A percentile compares a stretch with the other conserved stretches of the same genome.
phyloP scores from a whole-genome alignment of 1,139 yeast species.

The Pichia sp. region DNA sequence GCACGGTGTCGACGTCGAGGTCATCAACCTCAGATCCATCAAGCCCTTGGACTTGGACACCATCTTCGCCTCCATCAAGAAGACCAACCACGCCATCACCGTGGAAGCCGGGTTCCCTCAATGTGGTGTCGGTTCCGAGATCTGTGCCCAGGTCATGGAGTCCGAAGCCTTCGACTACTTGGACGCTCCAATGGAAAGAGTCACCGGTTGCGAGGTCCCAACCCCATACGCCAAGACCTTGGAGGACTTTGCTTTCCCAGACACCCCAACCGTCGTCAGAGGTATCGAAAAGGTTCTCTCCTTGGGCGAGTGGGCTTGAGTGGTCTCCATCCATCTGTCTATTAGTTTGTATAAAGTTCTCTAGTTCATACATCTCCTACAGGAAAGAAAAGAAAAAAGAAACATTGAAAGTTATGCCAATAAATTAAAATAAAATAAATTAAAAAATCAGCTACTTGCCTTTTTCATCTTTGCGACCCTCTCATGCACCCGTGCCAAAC shows the following conservation, averaged over 20 bases:
- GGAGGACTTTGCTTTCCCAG: constrained; percentile 99
- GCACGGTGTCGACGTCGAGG: constrained; percentile 88
- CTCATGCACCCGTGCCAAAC: constrained; percentile 64
- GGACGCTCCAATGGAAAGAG: constrained; percentile 98
- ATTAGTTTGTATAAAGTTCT: neutral
- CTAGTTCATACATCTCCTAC: neutral
- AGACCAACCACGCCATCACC: constrained; percentile 93
- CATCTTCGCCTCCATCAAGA: constrained; percentile 83
- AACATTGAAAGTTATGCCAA: neutral
- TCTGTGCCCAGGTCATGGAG: constrained; percentile 97
- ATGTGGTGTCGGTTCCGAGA: constrained; percentile 97
- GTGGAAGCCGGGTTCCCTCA: constrained; percentile 99
- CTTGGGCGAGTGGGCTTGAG: constrained; percentile 40
- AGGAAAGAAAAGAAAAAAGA: neutral
- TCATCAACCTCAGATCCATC: constrained; percentile 90
- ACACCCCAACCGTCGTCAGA: constrained; percentile 82
- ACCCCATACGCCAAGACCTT: constrained; percentile 96
- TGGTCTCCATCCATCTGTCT: neutral
- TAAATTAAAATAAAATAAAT: too few relatives aligned
- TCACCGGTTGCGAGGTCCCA: constrained; percentile 99
- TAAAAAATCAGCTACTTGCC: constrained; percentile 39
- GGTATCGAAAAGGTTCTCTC: constrained; percentile 89
- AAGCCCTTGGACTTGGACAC: constrained; percentile 93
- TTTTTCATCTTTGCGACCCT: constrained; percentile 44
- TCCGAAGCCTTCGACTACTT: constrained; percentile 96